phyloP scores from a whole-genome alignment of 148 eudicot species.

The Amaranthus cruentus region DNA sequence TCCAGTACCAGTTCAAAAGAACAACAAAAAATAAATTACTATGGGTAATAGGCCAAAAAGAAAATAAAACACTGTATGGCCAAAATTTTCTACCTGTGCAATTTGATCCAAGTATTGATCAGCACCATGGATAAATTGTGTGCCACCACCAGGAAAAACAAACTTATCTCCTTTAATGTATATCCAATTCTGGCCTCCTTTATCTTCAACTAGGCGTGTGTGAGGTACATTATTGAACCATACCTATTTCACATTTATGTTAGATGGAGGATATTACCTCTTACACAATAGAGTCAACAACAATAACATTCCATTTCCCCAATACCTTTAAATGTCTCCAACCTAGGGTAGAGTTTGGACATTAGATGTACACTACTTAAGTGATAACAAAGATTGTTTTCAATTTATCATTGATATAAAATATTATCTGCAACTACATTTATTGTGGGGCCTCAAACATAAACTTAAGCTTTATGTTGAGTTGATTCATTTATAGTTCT shows the following conservation, averaged over 20 bases:
- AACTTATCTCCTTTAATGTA: conserved; percentile 48
- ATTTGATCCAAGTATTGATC: conserved; percentile 73
- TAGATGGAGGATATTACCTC: conserved; percentile 5
- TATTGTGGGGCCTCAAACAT: too few species aligned
- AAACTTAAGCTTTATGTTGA: too few species aligned
- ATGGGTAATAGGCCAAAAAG: not conserved
- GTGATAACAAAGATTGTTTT: too few species aligned
- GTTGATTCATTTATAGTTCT: too few species aligned
- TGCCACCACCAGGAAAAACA: conserved; percentile 59
- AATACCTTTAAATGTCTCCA: too few species aligned
- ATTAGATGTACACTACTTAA: too few species aligned
- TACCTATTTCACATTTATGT: conserved; percentile 37
- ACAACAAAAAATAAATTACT: conserved; percentile 16
- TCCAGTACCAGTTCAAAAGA: conserved; percentile 4
- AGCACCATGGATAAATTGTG: conserved; percentile 61
- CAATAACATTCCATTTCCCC: too few species aligned
- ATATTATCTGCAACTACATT: too few species aligned
- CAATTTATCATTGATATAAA: too few species aligned
- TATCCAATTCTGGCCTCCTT: conserved; percentile 67
- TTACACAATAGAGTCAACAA: not conserved
- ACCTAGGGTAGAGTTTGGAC: too few species aligned
- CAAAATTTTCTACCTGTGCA: conserved; percentile 43
- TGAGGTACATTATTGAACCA: conserved; percentile 71
- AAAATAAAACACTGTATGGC: not conserved
- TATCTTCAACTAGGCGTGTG: conserved; percentile 52